Conservation (phyloP, 768 basidiomycete genomes). For the Lactarius hatsudake region DNA sequence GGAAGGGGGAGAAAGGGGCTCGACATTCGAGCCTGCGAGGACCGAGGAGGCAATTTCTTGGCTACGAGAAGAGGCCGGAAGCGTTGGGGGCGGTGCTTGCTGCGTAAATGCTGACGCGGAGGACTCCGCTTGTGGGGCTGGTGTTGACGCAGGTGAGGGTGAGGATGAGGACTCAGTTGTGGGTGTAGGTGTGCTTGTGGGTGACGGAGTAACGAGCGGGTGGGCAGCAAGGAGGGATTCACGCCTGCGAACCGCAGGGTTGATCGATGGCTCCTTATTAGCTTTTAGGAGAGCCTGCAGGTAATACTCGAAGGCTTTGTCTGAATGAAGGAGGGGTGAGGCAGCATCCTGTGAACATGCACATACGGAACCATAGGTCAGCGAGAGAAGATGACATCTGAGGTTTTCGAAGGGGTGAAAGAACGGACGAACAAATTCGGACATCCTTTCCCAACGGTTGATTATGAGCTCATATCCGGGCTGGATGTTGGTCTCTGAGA, state of each 20-base stretch:
- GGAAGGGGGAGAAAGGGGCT: not conserved
- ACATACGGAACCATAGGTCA: conserved; percentile 18
- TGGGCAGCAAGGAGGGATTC: conserved; percentile 54
- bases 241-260: conserved; percentile 63
- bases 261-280: conserved; percentile 54
- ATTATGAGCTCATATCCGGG: conserved; percentile 71
- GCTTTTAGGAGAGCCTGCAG: conserved; percentile 61
- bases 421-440: conserved; percentile 66
- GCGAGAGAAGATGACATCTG: not conserved
- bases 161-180: not conserved
- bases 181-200: not conserved
- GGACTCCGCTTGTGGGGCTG: conserved; percentile 1
- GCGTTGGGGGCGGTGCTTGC: conserved; percentile 3
- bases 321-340: conserved; percentile 68
- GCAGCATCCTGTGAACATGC: conserved; percentile 50
- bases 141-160: not conserved
- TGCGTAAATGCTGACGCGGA: conserved; percentile 12
- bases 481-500: conserved; percentile 60
- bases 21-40: conserved; percentile 29
- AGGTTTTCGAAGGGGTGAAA: not conserved
- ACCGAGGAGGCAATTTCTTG: conserved; percentile 44
- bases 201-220: conserved; percentile 17
- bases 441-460: conserved; percentile 78
- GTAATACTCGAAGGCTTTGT: conserved; percentile 75
- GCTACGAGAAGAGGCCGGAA: conserved; percentile 34